A percentile compares a stretch with the other conserved stretches of the same genome.
phyloP scores from a whole-genome alignment of 176 grass and related monocot genomes.

The Cenchrus americanus region DNA sequence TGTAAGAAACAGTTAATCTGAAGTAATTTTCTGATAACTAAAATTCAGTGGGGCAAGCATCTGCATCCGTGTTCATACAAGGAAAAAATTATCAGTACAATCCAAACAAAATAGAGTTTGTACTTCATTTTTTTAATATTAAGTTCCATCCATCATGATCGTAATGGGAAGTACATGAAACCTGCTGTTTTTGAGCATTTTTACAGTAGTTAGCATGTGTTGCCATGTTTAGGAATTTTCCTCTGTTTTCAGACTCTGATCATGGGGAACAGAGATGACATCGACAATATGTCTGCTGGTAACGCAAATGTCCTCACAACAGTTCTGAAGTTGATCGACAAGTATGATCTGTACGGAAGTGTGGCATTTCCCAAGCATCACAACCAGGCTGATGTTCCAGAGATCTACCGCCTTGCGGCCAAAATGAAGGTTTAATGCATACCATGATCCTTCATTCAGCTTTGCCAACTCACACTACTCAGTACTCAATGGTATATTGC shows the following conservation, averaged over 20 bases:
- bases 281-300: conserved; percentile 81
- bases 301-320: conserved; percentile 84
- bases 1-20: conserved; percentile 57
- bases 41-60: not conserved
- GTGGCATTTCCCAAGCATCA: conserved; percentile 98
- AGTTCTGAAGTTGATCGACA: conserved; percentile 89
- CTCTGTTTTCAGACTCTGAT: conserved; percentile 66
- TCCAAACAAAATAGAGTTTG: not conserved
- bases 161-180: not conserved
- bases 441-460: conserved; percentile 3
- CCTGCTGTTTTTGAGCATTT: not conserved
- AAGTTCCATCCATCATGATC: conserved; percentile 8
- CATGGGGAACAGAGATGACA: conserved; percentile 98
- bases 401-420: conserved; percentile 86
- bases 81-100: not conserved
- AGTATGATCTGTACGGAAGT: conserved; percentile 94
- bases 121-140: conserved; percentile 20
- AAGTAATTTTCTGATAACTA: not conserved
- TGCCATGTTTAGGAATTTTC: not conserved
- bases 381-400: conserved; percentile 88
- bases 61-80: not conserved
- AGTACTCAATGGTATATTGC: not conserved
- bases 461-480: conserved; percentile 3
- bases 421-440: conserved; percentile 70
- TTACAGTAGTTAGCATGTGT: not conserved